A percentile compares a stretch with the other conserved stretches of the same genome.
phyloP scores from a whole-genome alignment of 2,329 filamentous ascomycete species.

The Fusarium guadeloupense region DNA sequence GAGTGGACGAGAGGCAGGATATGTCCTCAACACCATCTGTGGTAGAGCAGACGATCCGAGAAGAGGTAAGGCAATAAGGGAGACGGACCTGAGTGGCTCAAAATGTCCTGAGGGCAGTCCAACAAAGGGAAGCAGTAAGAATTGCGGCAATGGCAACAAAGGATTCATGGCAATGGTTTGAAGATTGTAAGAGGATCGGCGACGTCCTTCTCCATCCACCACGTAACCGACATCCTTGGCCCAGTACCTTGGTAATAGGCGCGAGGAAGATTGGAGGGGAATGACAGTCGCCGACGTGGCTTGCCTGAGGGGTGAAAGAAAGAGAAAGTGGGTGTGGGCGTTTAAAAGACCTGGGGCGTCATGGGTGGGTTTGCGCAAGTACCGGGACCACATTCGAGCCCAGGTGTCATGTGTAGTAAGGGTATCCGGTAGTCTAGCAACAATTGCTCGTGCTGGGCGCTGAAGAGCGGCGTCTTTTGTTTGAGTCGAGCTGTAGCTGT shows the following conservation, averaged over 20 bases:
- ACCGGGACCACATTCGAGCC: constrained; percentile 19
- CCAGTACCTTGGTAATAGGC: constrained; percentile 41
- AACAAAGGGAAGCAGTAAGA: constrained; percentile 5
- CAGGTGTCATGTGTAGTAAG: constrained; percentile 36
- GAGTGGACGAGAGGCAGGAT: constrained; percentile 1
- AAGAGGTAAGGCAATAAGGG: constrained; percentile 27
- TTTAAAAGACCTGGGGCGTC: constrained; percentile 32
- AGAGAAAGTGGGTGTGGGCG: constrained; percentile 18
- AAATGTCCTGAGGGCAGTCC: constrained; percentile 22
- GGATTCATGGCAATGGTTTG: constrained; percentile 34
- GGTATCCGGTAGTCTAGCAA: constrained; percentile 15
- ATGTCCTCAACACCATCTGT: constrained; percentile 10
- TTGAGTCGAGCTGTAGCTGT: constrained; percentile 13
- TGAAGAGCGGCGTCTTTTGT: constrained; percentile 27
- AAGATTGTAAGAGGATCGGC: constrained; percentile 42
- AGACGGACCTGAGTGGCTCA: constrained; percentile 37
- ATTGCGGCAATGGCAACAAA: constrained; percentile 16
- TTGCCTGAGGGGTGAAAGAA: constrained; percentile 39
- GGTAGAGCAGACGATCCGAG: constrained; percentile 4
- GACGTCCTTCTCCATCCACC: constrained; percentile 32
- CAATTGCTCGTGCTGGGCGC: constrained; percentile 28
- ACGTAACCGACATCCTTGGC: constrained; percentile 36
- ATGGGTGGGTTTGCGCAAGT: constrained; percentile 32
- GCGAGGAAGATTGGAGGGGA: constrained; percentile 42
- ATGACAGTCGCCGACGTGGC: constrained; percentile 36